Evolutionary conservation across 2,329 filamentous ascomycete genomes (phyloP).

Genomic region (Aspergillus sp.): DNA sequence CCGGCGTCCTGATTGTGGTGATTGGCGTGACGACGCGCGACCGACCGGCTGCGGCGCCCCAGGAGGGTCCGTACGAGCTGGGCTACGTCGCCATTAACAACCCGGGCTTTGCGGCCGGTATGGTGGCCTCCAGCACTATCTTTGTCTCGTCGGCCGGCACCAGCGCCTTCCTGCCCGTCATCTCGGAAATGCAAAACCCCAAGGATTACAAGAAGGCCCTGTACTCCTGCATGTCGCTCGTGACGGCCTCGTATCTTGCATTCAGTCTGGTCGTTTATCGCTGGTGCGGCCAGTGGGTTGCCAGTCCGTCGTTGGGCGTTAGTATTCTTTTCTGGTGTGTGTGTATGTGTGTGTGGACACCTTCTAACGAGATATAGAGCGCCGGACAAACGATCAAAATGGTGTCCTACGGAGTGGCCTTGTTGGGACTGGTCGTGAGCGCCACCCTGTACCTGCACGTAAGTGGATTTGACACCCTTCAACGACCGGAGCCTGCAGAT

Average conservation of each 20-base stretch:
- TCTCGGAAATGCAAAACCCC: slow-evolving; percentile 56
- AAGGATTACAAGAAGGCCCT: slow-evolving; percentile 54
- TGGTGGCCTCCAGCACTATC: slow-evolving; percentile 51
- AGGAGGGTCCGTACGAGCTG: slow-evolving; percentile 51
- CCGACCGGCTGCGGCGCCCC: slow-evolving; percentile 50
- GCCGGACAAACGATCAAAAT: slow-evolving; percentile 6
- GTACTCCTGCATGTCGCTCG: slow-evolving; percentile 51
- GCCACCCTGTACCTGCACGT: slow-evolving; percentile 7
- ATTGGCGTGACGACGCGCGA: slow-evolving; percentile 51
- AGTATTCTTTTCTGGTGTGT: neutral
- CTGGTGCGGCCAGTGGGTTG: slow-evolving; percentile 8
- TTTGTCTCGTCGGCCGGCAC: slow-evolving; percentile 54
- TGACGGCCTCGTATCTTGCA: slow-evolving; percentile 49
- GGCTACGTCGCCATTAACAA: slow-evolving; percentile 50
- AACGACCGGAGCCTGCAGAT: neutral
- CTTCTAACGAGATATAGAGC: slow-evolving; percentile 1
- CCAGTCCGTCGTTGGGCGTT: slow-evolving; percentile 3
- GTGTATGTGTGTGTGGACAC: too few relatives aligned
- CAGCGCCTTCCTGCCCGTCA: slow-evolving; percentile 55
- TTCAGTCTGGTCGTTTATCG: slow-evolving; percentile 32
- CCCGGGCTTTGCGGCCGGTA: slow-evolving; percentile 52
- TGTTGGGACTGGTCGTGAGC: slow-evolving; percentile 5
- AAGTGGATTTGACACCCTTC: neutral
- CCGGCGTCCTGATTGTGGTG: slow-evolving; percentile 52
- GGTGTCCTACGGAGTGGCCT: slow-evolving; percentile 6